Evolutionary conservation across 2,329 filamentous ascomycete genomes (phyloP), one percentile per base, ranked within the genome.

Genomic region (Monosporascus sp.): DNA sequence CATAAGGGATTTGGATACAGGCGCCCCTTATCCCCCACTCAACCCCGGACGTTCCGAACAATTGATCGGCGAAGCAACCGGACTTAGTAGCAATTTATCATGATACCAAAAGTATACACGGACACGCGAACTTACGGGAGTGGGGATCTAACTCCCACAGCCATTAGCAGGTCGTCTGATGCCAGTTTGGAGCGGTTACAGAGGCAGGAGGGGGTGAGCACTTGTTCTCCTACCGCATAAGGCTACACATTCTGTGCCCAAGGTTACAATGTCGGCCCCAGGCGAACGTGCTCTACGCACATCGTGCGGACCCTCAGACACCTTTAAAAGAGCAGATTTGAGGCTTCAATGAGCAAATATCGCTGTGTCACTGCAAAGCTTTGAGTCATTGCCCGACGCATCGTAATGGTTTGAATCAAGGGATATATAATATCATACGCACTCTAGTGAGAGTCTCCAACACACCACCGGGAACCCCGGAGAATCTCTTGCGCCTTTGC

Each of bases 361-460:
- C 61, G 15, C 44, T 53, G 20, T 68, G 68, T 7, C 62, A 65
- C 37, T 69, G 68, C 54, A 64, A 67, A 28, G 57, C 56, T 5
- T 62, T 67, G 50, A 47, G 55, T 60, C 22, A 7, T 43, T 20
- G 37, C 17, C 22, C 9, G 28, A 31, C 28, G 28, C 9, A 3
- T 5, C 28, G 11, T 11, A 31, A 11, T 31, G 9, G 28, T 31
- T 11, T 31, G 9, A 31, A 31, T 31, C 28, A 31, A 11, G 28
- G 3, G 8, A 9, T 11, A 1, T 31, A 3, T 31, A 31, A 11
- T 31, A 31, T 31, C 9, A 11, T 31, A 31, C 11, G 28, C 9
- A 11, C 3, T 45, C 3, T n/a, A 70, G 62, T 70, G 72, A 59
- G 72, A 72, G 60, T 75, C 0, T 72, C 70, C 15, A 74, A 74